A percentile compares a stretch with the other conserved stretches of the same genome.
Evolutionary conservation across 2,329 filamentous ascomycete species (phyloP).

Genomic region (Colletotrichum tamarilloi): DNA sequence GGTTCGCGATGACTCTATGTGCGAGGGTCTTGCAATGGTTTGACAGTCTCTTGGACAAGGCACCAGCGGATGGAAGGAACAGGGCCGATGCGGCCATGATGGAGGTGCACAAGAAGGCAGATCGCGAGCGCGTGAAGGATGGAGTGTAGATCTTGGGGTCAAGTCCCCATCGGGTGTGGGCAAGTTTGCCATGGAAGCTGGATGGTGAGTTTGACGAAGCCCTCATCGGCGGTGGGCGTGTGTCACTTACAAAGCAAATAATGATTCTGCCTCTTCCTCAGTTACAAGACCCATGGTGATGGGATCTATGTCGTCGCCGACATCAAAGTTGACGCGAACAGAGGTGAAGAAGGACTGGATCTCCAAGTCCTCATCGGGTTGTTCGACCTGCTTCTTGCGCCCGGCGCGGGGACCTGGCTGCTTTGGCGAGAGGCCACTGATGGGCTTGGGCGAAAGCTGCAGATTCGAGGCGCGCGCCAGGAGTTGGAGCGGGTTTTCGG

Average conservation of each 20-base stretch:
- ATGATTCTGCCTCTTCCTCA: constrained; percentile 69
- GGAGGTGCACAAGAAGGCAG: constrained; percentile 78
- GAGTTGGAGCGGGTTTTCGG: constrained; percentile 79
- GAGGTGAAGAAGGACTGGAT: constrained; percentile 76
- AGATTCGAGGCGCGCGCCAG: constrained; percentile 79
- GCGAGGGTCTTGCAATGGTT: constrained; percentile 73
- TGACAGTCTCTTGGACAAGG: constrained; percentile 73
- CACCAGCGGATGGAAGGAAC: constrained; percentile 72
- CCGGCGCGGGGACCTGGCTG: constrained; percentile 26
- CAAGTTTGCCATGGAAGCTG: constrained; percentile 76
- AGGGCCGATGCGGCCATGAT: constrained; percentile 76
- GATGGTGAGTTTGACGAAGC: constrained; percentile 6
- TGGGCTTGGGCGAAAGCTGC: constrained; percentile 59
- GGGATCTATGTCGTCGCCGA: constrained; percentile 73
- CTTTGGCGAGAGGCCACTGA: constrained; percentile 37
- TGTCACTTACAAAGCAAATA: constrained; percentile 71
- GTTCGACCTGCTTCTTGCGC: constrained; percentile 39
- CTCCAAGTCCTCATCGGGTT: constrained; percentile 53
- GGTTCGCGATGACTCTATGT: constrained; percentile 68
- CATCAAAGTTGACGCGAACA: constrained; percentile 71
- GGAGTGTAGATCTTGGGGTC: constrained; percentile 75
- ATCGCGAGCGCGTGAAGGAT: constrained; percentile 73
- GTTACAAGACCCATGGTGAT: constrained; percentile 77
- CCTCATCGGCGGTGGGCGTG: not conserved
- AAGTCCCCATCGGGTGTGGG: constrained; percentile 80